phyloP scores from a whole-genome alignment of 2,329 filamentous ascomycete genomes.

The Metarhizium guizhouense region DNA sequence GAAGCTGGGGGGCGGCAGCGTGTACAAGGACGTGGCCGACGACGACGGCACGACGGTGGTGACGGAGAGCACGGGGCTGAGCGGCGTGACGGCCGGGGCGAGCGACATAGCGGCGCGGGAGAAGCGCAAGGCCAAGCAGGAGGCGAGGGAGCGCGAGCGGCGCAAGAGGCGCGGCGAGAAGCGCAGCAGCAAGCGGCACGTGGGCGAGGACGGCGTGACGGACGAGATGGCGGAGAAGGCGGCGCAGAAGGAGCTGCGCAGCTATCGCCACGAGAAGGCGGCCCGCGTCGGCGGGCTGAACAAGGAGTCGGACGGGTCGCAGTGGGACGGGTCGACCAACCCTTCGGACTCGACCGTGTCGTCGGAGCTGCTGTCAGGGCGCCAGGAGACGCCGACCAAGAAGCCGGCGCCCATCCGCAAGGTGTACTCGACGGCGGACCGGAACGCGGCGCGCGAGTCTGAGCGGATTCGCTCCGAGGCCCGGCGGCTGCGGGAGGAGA shows the following conservation, averaged over 20 bases:
- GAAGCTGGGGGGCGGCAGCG: constrained; percentile 76
- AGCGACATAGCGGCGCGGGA: constrained; percentile 48
- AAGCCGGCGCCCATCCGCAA: constrained; percentile 39
- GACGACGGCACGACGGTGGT: constrained; percentile 36
- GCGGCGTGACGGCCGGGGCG: constrained; percentile 48
- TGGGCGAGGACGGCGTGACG: constrained; percentile 50
- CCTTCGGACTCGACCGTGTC: constrained; percentile 54
- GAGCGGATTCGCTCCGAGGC: constrained; percentile 50
- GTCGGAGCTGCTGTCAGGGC: constrained; percentile 51
- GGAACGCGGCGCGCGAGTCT: constrained; percentile 39
- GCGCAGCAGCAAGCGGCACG: constrained; percentile 32
- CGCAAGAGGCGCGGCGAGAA: constrained; percentile 20
- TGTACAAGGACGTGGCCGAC: constrained; percentile 63
- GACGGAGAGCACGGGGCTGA: constrained; percentile 37
- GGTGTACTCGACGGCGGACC: constrained; percentile 52
- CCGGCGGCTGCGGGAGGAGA: constrained; percentile 43
- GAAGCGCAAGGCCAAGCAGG: constrained; percentile 44
- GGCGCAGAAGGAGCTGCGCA: constrained; percentile 61
- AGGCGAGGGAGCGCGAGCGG: constrained; percentile 33
- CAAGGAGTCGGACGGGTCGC: constrained; percentile 65
- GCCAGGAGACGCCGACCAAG: constrained; percentile 48
- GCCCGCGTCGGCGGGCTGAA: constrained; percentile 88
- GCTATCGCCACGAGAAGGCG: constrained; percentile 78
- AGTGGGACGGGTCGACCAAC: constrained; percentile 66
- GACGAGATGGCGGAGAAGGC: constrained; percentile 56